Base-by-base conservation (phyloP, 2,329 filamentous ascomycete genomes). In the Fusarium albidum region DNA sequence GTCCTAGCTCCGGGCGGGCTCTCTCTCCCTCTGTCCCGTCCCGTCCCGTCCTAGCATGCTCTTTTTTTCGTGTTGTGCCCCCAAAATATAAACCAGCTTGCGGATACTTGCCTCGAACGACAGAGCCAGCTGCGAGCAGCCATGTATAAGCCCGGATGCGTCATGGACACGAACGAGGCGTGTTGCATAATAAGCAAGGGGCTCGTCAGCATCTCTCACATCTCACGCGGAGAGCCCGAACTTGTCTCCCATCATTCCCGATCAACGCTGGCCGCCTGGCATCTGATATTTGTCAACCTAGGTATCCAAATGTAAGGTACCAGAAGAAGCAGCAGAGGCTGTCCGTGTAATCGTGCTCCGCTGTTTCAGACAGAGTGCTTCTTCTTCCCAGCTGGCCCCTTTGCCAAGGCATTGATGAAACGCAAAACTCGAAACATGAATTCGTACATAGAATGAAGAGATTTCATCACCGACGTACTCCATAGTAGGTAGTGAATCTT, bases 291-390 rank as follows among this genome's bases (percentile, higher is more conserved):
- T 27, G 35, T 26, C 35, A 38, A n/a, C 8, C 35, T 11, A n/a
- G 39, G n/a, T 14, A 41, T 13, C 14, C n/a, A 31, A 12, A 31
- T n/a, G 18, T 5, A 33, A 15, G 34, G 34, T 11, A 11, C 15
- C 27, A 32, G 18, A 31, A 31, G 41, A n/a, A 59, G 50, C 48
- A 55, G 39, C 53, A 55, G 53, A 61, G 45, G 44, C 34, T 43
- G 15, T 40, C 28, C 9, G 41, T 53, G 29, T 43, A 52, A 42
- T 34, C 31, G 29, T 38, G 53, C 55, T 55, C 55, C 52, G 58
- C 58, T 67, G 64, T 67, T 67, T 67, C 62, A 67, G 47, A 55
- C 57, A 65, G 42, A 61, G 51, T 64, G 52, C 18, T 50, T 63
- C 49, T 49, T 45, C 8, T 25, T 34, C 18, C 32, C 33, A 38